Evolutionary conservation across 177 flowering plant genomes (phyloP).

Genomic region (Telopea speciosissima): DNA sequence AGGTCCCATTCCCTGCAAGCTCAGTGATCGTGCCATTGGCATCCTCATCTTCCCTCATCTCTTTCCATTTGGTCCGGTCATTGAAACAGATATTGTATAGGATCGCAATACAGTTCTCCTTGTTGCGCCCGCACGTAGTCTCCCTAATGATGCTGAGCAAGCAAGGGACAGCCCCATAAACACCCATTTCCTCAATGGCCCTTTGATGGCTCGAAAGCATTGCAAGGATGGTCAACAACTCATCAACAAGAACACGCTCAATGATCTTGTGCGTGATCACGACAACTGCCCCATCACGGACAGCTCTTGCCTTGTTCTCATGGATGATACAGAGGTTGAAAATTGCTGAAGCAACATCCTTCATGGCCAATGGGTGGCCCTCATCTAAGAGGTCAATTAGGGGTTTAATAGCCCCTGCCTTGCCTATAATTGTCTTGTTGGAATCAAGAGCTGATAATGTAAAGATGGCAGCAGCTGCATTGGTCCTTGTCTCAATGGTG

Average conservation of each 20-base stretch:
- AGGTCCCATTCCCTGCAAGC: constrained; percentile 64
- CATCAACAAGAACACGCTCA: constrained; percentile 47
- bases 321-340: constrained; percentile 62
- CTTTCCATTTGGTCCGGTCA: constrained; percentile 52
- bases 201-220: constrained; percentile 51
- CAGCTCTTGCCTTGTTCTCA: constrained; percentile 70
- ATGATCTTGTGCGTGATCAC: constrained; percentile 49
- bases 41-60: constrained; percentile 63
- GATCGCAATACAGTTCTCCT: constrained; percentile 68
- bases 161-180: constrained; percentile 49
- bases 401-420: constrained; percentile 60
- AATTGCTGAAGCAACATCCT: constrained; percentile 82
- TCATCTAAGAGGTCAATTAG: constrained; percentile 64
- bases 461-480: constrained; percentile 89
- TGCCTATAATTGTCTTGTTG: constrained; percentile 64
- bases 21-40: constrained; percentile 43
- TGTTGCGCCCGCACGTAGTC: constrained; percentile 45
- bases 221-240: constrained; percentile 67
- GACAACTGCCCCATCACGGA: constrained; percentile 54
- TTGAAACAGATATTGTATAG: constrained; percentile 46
- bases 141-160: constrained; percentile 60
- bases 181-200: constrained; percentile 62
- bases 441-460: constrained; percentile 81
- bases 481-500: constrained; percentile 58
- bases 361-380: constrained; percentile 62